Percentiles rank a stretch among this genome's conserved stretches.
Conservation (phyloP, 2,329 filamentous ascomycete genomes). For the Blumeria hordei region DNA sequence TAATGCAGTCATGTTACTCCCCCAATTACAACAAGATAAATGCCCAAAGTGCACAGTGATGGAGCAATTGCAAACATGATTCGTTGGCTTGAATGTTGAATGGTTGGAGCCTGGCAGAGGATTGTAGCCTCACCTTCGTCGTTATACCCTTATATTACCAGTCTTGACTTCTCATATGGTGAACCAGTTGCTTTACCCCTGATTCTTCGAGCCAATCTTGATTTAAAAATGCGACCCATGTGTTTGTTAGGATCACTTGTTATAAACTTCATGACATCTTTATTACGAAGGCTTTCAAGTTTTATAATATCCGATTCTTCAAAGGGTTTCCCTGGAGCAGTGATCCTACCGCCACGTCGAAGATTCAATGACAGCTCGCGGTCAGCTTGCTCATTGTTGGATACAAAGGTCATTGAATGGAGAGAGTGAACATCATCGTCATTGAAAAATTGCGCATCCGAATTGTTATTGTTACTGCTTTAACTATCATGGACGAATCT, state of each 20-base stretch:
- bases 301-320: not conserved
- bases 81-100: not conserved
- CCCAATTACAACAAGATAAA: no score
- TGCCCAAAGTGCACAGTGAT: not conserved
- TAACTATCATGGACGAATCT: not conserved
- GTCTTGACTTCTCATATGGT: not conserved
- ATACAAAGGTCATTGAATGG: not conserved
- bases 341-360: not conserved
- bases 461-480: no score
- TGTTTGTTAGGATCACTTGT: not conserved
- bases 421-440: not conserved
- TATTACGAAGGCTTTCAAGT: not conserved
- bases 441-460: not conserved
- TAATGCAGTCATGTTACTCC: no score
- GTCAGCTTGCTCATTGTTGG: not conserved
- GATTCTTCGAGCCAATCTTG: not conserved
- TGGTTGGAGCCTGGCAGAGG: not conserved
- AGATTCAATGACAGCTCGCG: not conserved
- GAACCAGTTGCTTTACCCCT: not conserved
- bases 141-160: not conserved
- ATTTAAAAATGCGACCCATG: not conserved
- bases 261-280: not conserved
- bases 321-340: not conserved
- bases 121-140: not conserved
- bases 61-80: not conserved